Conservation (phyloP, 2,329 filamentous ascomycete species). For the Colletotrichum chlorophyti region DNA sequence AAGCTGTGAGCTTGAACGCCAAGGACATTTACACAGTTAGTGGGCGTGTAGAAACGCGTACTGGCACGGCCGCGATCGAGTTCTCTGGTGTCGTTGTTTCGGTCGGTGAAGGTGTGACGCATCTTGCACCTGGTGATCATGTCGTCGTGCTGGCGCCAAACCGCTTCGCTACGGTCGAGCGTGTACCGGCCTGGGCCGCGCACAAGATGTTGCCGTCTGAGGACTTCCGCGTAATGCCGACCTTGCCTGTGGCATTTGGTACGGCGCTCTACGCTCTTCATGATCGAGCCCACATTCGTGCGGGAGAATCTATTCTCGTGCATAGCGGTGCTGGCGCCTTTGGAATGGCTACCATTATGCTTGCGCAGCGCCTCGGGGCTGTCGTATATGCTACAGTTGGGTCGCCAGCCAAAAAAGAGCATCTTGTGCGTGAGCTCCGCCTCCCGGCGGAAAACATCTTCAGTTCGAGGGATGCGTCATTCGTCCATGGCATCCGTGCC, state of each 20-base stretch:
- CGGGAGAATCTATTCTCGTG: constrained; percentile 40
- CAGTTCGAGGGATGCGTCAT: too few species aligned
- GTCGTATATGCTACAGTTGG: constrained; percentile 36
- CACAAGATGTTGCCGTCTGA: constrained; percentile 30
- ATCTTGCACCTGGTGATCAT: constrained; percentile 31
- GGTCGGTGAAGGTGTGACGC: constrained; percentile 22
- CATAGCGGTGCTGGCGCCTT: constrained; percentile 43
- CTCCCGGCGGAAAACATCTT: too few species aligned
- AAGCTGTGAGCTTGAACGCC: constrained; percentile 28
- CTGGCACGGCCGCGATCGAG: too few species aligned
- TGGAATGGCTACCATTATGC: constrained; percentile 42
- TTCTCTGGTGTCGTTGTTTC: too few species aligned
- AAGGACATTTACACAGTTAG: too few species aligned
- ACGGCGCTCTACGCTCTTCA: constrained; percentile 40
- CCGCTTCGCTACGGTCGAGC: constrained; percentile 32
- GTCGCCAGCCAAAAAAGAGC: constrained; percentile 27
- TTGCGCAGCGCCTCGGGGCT: constrained; percentile 38
- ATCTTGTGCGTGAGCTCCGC: too few species aligned
- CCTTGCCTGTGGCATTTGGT: constrained; percentile 32
- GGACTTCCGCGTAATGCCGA: constrained; percentile 29
- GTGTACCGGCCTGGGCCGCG: not conserved
- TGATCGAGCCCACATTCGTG: constrained; percentile 34
- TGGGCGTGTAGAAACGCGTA: too few species aligned
- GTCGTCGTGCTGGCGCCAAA: constrained; percentile 35
- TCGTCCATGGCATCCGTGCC: too few species aligned